Percentiles rank a stretch among this genome's conserved stretches.
These are phyloP conservation scores for Cryptosporidium tyzzeri DNA, from an alignment of 169 alveolate genomes.

Conservation along the genomic window DNA sequence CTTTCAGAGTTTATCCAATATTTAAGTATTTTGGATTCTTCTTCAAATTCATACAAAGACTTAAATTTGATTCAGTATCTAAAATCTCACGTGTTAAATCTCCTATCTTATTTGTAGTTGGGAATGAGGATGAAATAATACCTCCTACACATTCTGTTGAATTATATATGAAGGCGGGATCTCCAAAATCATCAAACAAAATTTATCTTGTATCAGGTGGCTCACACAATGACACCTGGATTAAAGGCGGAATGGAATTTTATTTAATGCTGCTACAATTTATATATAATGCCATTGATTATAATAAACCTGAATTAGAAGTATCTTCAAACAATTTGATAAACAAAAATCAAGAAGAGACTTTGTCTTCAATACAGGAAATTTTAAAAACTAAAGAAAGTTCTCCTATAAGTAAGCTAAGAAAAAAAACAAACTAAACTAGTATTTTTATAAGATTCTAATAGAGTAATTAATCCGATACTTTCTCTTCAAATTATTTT, in stretches of 20 bases:
- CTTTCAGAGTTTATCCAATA: constrained; percentile 15
- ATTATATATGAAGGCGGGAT: neutral
- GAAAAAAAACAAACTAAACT: neutral
- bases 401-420: neutral
- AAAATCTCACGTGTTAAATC: constrained; percentile 27
- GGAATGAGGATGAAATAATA: constrained; percentile 50
- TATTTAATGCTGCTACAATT: neutral
- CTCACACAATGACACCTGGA: constrained; percentile 10
- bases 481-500: too few relatives aligned
- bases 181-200: neutral
- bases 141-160: constrained; percentile 36
- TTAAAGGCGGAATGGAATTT: constrained; percentile 20
- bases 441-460: neutral
- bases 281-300: constrained; percentile 8
- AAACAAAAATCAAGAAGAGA: neutral
- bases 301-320: neutral
- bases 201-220: neutral
- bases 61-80: constrained; percentile 19
- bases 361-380: neutral
- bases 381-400: neutral
- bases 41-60: constrained; percentile 13
- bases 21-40: neutral
- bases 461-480: too few relatives aligned
- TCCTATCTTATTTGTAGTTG: constrained; percentile 69
- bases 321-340: neutral